phyloP scores from a whole-genome alignment of 2,329 filamentous ascomycete genomes.

The Fusarium brevicatenulatum region DNA sequence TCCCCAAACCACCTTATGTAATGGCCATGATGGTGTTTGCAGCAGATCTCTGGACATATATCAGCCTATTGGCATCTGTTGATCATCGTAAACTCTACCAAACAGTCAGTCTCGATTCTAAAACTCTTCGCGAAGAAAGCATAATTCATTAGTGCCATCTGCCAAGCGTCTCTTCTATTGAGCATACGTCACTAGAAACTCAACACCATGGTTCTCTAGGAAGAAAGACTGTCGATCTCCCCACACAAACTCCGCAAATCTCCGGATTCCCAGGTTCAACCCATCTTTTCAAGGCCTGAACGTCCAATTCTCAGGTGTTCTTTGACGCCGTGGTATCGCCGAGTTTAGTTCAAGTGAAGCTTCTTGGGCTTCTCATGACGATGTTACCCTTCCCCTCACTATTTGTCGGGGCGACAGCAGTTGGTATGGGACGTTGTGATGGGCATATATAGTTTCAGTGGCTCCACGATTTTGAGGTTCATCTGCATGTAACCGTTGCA shows the following conservation, averaged over 20 bases:
- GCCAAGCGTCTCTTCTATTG: conserved; percentile 22
- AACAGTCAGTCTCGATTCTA: neutral
- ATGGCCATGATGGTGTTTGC: neutral
- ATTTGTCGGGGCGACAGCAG: conserved; percentile 26
- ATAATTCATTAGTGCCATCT: conserved; percentile 11
- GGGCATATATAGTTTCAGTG: conserved; percentile 26
- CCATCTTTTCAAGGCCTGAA: neutral
- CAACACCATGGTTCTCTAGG: conserved; percentile 19
- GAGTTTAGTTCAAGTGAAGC: conserved; percentile 1
- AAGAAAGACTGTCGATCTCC: conserved; percentile 29
- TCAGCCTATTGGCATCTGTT: neutral
- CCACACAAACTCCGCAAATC: conserved; percentile 36
- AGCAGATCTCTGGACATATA: neutral
- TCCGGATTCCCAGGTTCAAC: conserved; percentile 30
- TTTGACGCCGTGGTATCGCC: conserved; percentile 34
- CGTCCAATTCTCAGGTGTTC: neutral
- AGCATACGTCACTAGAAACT: conserved; percentile 29
- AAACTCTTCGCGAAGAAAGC: neutral
- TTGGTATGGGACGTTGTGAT: neutral
- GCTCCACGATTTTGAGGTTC: neutral
- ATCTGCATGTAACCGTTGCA: neutral
- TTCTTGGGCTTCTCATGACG: conserved; percentile 12
- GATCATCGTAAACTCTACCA: neutral
- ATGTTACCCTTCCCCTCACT: conserved; percentile 26
- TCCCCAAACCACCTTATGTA: neutral